Conservation (phyloP, 2,329 filamentous ascomycete species). For the Microsporum audouinii region DNA sequence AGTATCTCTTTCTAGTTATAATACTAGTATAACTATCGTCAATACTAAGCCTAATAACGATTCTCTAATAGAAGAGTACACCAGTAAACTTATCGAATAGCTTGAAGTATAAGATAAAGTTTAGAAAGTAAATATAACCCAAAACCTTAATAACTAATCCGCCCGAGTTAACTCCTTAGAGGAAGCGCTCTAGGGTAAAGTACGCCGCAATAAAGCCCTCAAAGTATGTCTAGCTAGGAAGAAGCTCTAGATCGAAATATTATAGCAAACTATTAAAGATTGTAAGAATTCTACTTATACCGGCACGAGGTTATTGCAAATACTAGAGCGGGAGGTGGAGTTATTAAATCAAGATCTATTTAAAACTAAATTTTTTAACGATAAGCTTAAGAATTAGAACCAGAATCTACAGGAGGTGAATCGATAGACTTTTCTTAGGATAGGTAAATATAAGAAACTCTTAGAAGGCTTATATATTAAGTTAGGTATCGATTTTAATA, state of each 20-base stretch:
- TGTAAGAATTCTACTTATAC: not conserved
- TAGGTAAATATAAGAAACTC: not conserved
- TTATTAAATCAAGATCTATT: not conserved
- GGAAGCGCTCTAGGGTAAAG: not conserved
- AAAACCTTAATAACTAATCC: not conserved
- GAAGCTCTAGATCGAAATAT: not conserved
- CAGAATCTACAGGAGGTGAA: not conserved
- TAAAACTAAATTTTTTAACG: not conserved
- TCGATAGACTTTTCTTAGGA: not conserved
- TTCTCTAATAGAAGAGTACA: not conserved
- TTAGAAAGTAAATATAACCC: not conserved
- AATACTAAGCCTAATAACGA: not conserved
- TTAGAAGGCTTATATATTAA: not conserved
- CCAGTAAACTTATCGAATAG: not conserved
- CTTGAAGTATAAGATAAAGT: not conserved
- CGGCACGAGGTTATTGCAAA: not conserved
- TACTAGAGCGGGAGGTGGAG: not conserved
- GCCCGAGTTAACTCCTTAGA: not conserved
- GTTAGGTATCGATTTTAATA: not conserved
- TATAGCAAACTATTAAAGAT: not conserved
- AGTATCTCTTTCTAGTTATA: not conserved
- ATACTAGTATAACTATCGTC: not conserved
- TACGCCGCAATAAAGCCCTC: not conserved
- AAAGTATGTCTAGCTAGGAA: not conserved
- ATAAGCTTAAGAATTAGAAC: not conserved